Conservation (phyloP, 805 yeast species). For the Yarrowia sp. region DNA sequence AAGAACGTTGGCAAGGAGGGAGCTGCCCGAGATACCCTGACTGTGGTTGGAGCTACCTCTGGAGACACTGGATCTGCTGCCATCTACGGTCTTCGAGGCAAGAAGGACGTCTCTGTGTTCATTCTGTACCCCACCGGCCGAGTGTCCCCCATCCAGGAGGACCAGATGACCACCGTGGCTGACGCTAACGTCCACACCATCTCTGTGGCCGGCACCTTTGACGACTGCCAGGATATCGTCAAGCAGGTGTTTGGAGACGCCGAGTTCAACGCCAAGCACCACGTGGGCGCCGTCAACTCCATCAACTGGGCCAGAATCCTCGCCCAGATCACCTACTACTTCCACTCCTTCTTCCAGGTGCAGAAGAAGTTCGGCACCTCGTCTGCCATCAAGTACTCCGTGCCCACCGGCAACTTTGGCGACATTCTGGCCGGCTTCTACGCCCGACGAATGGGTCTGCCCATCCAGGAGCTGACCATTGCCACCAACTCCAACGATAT, state of each 20-base stretch:
- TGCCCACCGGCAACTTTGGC: constrained; percentile 98
- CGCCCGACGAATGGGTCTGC: constrained; percentile 95
- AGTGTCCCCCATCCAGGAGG: constrained; percentile 96
- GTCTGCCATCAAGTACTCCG: constrained; percentile 77
- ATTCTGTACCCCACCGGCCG: constrained; percentile 97
- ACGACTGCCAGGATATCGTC: constrained; percentile 97
- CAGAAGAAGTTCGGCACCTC: constrained; percentile 46
- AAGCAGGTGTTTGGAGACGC: constrained; percentile 90
- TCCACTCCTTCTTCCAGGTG: constrained; percentile 85
- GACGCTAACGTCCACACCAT: constrained; percentile 94
- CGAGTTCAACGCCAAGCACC: constrained; percentile 86
- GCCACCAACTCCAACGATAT: constrained; percentile 98
- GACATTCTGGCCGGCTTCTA: constrained; percentile 96
- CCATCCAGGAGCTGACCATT: constrained; percentile 81
- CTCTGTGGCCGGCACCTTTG: constrained; percentile 95
- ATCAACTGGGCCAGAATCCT: constrained; percentile 99
- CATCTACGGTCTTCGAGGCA: constrained; percentile 95
- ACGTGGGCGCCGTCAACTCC: constrained; percentile 97
- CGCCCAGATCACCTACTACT: constrained; percentile 97
- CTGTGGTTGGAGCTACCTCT: constrained; percentile 98
- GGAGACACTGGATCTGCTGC: constrained; percentile 99
- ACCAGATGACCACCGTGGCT: constrained; percentile 96
- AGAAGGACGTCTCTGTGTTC: constrained; percentile 96
- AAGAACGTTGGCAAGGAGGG: constrained; percentile 64
- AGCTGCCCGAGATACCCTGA: constrained; percentile 74